These are phyloP conservation scores for Saccharomyces uvarum DNA, from an alignment of 1,139 yeast species.

Conservation along the genomic window DNA sequence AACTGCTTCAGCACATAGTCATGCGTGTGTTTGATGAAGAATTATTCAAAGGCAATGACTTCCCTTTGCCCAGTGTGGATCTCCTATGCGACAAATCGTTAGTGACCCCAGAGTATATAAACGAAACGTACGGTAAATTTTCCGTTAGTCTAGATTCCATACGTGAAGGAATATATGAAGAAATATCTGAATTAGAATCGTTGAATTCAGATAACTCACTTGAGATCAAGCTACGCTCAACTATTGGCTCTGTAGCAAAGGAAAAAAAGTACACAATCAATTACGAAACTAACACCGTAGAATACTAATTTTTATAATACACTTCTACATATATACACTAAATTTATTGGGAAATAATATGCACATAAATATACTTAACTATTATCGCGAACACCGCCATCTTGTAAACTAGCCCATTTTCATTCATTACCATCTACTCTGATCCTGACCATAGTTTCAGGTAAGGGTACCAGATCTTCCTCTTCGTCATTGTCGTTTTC, in stretches of 20 bases:
- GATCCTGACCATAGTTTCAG: conserved; percentile 65
- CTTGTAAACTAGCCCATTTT: not conserved
- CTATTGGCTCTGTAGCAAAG: conserved; percentile 34
- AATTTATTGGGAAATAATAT: not conserved
- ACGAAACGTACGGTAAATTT: conserved; percentile 20
- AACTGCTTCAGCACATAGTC: conserved; percentile 45
- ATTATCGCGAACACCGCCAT: not conserved
- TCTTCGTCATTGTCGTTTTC: conserved; percentile 4
- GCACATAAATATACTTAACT: not conserved
- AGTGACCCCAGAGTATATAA: conserved; percentile 17
- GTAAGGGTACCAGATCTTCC: conserved; percentile 39
- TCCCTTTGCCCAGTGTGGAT: conserved; percentile 28
- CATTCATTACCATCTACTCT: conserved; percentile 34
- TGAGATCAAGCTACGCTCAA: conserved; percentile 33
- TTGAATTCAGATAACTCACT: conserved; percentile 12
- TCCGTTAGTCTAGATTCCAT: conserved; percentile 20
- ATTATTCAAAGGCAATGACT: conserved; percentile 21
- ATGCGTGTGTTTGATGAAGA: conserved; percentile 30
- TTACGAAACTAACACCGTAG: conserved; percentile 31
- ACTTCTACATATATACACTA: conserved; percentile 9
- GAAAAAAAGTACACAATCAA: conserved; percentile 32
- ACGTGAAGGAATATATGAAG: not conserved
- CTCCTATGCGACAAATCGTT: conserved; percentile 13
- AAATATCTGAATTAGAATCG: not conserved
- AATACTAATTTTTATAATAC: conserved; percentile 7